Conservation (phyloP, 192 early-diverging fungal species). For the Backusella australiensis region DNA sequence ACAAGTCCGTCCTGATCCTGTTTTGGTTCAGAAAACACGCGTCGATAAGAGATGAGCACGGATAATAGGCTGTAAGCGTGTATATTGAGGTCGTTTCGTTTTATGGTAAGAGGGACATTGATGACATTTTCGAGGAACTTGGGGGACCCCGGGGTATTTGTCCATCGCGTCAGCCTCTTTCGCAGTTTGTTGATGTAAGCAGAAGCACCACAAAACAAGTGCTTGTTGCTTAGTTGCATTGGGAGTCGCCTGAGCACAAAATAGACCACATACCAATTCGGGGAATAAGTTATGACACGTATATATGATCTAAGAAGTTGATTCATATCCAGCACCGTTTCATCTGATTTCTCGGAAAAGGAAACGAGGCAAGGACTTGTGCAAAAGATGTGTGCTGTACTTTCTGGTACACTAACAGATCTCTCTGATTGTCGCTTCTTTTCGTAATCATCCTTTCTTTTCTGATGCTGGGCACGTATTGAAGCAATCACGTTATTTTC, state of each 20-base stretch:
- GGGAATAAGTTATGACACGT: conserved; percentile 63
- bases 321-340: conserved; percentile 18
- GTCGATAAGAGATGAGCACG: conserved; percentile 65
- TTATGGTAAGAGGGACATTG: conserved; percentile 53
- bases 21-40: conserved; percentile 53
- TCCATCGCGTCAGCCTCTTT: conserved; percentile 54
- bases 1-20: conserved; percentile 73
- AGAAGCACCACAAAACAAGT: conserved; percentile 65
- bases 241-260: conserved; percentile 64
- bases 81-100: conserved; percentile 68
- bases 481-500: not conserved
- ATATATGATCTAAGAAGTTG: conserved; percentile 49
- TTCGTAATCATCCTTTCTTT: conserved; percentile 1
- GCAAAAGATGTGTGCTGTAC: not conserved
- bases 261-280: conserved; percentile 68
- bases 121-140: conserved; percentile 56
- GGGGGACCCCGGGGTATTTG: conserved; percentile 31
- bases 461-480: conserved; percentile 1
- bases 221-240: conserved; percentile 70
- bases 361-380: conserved; percentile 15
- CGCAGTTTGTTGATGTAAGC: conserved; percentile 53
- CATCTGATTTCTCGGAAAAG: not conserved
- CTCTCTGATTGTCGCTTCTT: not conserved
- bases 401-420: not conserved
- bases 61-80: conserved; percentile 60